A percentile compares a stretch with the other conserved stretches of the same genome.
Conservation (phyloP, 169 alveolate genomes). For the Cryptosporidium bovis region DNA sequence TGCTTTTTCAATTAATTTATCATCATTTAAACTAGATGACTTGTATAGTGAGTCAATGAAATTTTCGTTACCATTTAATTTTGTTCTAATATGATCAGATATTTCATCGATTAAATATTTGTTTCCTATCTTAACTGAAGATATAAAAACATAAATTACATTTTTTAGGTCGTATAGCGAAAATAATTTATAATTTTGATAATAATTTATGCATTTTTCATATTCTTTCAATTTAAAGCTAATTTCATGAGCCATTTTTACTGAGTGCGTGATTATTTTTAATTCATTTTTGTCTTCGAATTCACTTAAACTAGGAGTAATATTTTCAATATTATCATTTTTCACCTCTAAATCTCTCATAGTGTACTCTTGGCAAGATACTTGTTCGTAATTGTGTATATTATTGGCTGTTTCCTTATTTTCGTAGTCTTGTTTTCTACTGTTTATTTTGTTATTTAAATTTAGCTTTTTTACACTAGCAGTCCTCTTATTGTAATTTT, state of each 20-base stretch:
- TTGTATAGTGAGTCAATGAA: no score
- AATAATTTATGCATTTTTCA: slow-evolving; percentile 8
- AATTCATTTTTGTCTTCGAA: background rate
- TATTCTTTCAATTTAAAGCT: slow-evolving; percentile 1
- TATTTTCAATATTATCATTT: background rate
- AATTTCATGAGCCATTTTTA: slow-evolving; percentile 4
- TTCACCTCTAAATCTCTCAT: background rate
- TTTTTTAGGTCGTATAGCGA: background rate
- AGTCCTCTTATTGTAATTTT: background rate
- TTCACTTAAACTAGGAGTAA: background rate
- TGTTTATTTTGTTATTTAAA: background rate
- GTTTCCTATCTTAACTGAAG: background rate
- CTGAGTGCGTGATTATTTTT: background rate
- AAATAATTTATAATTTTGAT: slow-evolving; percentile 10
- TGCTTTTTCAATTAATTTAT: no score
- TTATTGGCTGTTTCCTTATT: background rate
- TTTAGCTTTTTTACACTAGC: background rate
- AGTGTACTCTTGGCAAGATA: background rate
- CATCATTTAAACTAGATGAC: no score
- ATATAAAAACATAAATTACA: background rate
- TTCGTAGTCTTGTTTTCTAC: background rate
- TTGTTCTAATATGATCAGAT: background rate
- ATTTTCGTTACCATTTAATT: no score
- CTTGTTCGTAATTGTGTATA: background rate
- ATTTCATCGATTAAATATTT: no score